Conservation (phyloP, 164 flowering plant genomes). For the Berberis vulgaris region DNA sequence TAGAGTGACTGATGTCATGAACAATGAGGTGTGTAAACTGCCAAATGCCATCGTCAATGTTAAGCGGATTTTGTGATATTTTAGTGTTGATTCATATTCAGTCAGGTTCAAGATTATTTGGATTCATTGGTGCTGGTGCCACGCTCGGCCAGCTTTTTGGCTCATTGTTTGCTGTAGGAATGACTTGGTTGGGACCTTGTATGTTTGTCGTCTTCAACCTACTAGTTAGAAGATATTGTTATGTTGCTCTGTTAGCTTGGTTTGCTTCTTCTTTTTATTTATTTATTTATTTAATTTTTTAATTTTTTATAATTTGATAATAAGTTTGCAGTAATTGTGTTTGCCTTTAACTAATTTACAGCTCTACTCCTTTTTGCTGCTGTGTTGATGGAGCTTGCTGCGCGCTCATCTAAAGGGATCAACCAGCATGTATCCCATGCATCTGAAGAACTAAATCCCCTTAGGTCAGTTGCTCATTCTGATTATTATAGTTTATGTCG, state of each 20-base stretch:
- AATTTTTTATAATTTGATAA: neutral
- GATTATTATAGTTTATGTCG: too few relatives aligned
- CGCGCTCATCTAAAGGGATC: constrained; percentile 80
- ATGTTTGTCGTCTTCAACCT: constrained; percentile 14
- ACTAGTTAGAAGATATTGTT: too few relatives aligned
- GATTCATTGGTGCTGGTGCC: constrained; percentile 99
- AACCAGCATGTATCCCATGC: constrained; percentile 31
- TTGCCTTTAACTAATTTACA: constrained; percentile 13
- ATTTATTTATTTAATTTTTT: neutral
- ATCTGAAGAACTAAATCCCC: constrained; percentile 50
- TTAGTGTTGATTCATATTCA: constrained; percentile 40
- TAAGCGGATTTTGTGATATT: neutral
- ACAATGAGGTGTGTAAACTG: constrained; percentile 61
- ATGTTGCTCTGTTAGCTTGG: neutral
- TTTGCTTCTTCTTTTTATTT: neutral
- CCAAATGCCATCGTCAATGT: constrained; percentile 1
- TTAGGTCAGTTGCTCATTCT: constrained; percentile 32
- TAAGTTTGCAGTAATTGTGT: too few relatives aligned
- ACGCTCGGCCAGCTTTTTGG: constrained; percentile 97
- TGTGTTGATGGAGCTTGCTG: constrained; percentile 86
- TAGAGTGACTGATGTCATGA: constrained; percentile 95
- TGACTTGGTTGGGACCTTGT: constrained; percentile 97
- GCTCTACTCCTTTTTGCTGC: constrained; percentile 85
- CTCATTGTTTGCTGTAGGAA: constrained; percentile 81
- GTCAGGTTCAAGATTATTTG: constrained; percentile 99